Conservation (phyloP, 176 grass and related monocot genomes). For the Alloteropsis semialata region DNA sequence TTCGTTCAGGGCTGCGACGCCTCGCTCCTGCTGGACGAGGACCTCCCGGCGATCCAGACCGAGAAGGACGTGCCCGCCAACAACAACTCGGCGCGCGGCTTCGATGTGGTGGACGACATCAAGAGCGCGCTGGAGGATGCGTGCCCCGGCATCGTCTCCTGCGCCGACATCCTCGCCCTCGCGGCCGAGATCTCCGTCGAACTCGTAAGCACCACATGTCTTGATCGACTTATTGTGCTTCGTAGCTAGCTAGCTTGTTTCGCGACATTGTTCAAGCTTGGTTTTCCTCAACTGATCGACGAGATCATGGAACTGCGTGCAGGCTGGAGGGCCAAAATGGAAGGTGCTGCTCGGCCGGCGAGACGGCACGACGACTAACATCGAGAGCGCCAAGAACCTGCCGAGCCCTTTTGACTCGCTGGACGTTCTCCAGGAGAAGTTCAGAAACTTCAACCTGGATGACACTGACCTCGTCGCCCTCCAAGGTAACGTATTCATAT, state of each 20-base stretch:
- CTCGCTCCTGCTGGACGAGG: neutral
- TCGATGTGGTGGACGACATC: constrained; percentile 1
- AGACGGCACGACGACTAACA: neutral
- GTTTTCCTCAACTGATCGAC: neutral
- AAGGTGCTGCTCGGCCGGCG: neutral
- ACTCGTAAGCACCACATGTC: neutral
- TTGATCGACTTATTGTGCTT: neutral
- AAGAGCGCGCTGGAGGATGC: neutral
- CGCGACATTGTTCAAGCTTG: constrained; percentile 18
- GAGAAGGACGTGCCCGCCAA: constrained; percentile 19
- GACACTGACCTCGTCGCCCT: constrained; percentile 51
- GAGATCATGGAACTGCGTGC: neutral
- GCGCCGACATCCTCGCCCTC: constrained; percentile 16
- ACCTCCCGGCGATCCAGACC: neutral
- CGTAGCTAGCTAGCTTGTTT: neutral
- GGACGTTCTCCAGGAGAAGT: constrained; percentile 39
- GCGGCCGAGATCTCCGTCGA: constrained; percentile 8
- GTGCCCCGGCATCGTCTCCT: constrained; percentile 17
- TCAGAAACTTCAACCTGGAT: constrained; percentile 38
- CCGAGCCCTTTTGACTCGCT: constrained; percentile 45
- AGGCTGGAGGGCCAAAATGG: neutral
- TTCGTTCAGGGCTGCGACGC: constrained; percentile 21
- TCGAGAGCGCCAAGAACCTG: constrained; percentile 30
- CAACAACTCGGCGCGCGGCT: neutral
- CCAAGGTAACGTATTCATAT: constrained; percentile 28